Conservation (phyloP, 306 rosid genomes). For the Fagus crenata region DNA sequence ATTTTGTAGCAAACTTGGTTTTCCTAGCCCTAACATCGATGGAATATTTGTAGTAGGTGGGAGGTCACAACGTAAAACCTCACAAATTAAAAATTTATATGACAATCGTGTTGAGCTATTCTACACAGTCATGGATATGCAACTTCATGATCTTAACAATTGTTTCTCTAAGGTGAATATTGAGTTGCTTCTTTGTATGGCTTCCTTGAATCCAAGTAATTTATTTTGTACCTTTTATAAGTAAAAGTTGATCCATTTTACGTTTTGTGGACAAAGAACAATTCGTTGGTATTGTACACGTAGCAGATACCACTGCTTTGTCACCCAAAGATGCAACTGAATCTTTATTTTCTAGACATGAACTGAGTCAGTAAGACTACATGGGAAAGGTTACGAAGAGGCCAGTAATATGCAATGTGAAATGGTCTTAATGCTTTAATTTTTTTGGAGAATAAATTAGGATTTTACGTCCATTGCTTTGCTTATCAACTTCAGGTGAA, state of each 20-base stretch:
- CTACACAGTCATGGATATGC: neutral
- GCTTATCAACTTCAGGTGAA: conserved; percentile 13
- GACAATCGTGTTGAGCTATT: neutral
- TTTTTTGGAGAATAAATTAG: neutral
- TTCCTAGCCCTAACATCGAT: neutral
- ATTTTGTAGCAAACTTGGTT: neutral
- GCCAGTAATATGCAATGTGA: too few species aligned
- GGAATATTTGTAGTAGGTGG: neutral
- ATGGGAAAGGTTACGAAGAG: too few species aligned
- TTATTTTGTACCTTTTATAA: neutral
- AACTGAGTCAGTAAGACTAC: too few species aligned
- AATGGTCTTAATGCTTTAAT: neutral
- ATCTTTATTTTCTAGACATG: neutral
- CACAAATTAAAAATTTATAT: neutral
- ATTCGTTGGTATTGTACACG: too few species aligned
- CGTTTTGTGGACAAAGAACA: too few species aligned
- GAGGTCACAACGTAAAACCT: neutral
- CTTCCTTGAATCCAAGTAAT: neutral
- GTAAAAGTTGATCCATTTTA: neutral
- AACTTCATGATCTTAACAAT: neutral
- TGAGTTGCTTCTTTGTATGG: neutral
- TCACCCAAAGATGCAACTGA: neutral
- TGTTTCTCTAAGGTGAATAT: neutral
- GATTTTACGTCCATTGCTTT: conserved; percentile 16
- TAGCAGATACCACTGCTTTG: neutral